Conservation (phyloP, 345 rosid genomes). For the Ceriops zippeliana region DNA sequence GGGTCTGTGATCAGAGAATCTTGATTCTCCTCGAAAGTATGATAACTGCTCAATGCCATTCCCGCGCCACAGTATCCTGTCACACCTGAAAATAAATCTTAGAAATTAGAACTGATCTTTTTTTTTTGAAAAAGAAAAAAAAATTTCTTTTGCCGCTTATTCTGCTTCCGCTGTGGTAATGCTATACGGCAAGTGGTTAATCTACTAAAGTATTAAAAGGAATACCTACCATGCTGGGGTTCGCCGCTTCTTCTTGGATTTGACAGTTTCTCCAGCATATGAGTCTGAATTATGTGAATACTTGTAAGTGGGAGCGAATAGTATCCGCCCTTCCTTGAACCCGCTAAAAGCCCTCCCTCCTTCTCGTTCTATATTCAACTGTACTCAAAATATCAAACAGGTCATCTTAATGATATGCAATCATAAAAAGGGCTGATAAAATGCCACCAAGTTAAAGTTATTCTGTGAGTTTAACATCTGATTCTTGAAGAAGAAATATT, state of each 20-base stretch:
- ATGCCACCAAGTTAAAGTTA: no score
- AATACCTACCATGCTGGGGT: conserved; percentile 99
- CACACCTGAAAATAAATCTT: conserved; percentile 60
- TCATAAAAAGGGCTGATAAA: no score
- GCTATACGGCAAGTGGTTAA: no score
- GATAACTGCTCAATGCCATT: conserved; percentile 73
- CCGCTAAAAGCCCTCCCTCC: conserved; percentile 83
- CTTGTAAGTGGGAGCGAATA: conserved; percentile 91
- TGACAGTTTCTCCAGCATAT: conserved; percentile 79
- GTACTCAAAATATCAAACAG: conserved; percentile 8
- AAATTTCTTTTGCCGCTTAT: no score
- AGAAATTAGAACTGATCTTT: background rate
- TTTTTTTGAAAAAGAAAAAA: background rate
- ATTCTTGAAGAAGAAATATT: no score
- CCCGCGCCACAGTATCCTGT: conserved; percentile 85
- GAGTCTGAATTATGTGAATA: conserved; percentile 81
- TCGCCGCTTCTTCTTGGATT: conserved; percentile 90
- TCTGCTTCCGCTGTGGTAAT: no score
- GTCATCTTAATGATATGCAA: no score
- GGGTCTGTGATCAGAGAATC: conserved; percentile 94
- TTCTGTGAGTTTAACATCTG: no score
- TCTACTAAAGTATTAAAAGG: no score
- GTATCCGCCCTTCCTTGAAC: conserved; percentile 69
- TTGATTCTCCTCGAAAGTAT: conserved; percentile 71
- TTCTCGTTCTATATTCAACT: conserved; percentile 81